phyloP scores from a whole-genome alignment of 306 rosid species.

The Hippophae gyantsensis region DNA sequence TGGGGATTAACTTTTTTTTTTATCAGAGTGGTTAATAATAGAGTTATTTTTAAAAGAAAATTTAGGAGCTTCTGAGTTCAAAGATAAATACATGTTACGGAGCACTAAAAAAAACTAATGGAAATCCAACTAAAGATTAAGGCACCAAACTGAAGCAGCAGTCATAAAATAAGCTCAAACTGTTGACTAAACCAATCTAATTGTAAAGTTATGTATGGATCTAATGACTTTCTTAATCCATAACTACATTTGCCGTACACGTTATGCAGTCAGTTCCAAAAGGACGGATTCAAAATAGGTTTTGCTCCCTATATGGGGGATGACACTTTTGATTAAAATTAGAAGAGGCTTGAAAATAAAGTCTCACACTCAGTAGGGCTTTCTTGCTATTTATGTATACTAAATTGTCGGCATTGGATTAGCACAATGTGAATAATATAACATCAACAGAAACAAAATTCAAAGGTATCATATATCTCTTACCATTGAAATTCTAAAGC shows the following conservation, averaged over 20 bases:
- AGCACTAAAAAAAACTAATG: background rate
- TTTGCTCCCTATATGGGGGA: slow-evolving; percentile 18
- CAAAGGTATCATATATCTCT: slow-evolving; percentile 7
- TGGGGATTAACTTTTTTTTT: too few relatives aligned
- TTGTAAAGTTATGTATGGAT: background rate
- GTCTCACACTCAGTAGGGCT: background rate
- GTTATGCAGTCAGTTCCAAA: slow-evolving; percentile 17
- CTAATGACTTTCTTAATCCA: slow-evolving; percentile 6
- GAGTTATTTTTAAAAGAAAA: too few relatives aligned
- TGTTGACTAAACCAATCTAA: background rate
- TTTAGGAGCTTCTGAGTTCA: too few relatives aligned
- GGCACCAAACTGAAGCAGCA: background rate
- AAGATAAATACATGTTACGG: background rate
- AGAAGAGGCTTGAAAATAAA: background rate
- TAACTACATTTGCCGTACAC: slow-evolving; percentile 22
- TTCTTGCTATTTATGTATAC: too few relatives aligned
- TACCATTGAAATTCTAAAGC: slow-evolving; percentile 1
- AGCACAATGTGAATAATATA: too few relatives aligned
- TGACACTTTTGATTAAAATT: background rate
- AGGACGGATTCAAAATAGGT: slow-evolving; percentile 8
- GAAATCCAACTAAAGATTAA: too few relatives aligned
- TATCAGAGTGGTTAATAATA: too few relatives aligned
- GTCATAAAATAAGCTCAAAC: background rate
- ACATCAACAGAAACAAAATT: background rate
- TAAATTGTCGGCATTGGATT: background rate